phyloP scores from a whole-genome alignment of 345 rosid genomes.

The Isatis tinctoria region DNA sequence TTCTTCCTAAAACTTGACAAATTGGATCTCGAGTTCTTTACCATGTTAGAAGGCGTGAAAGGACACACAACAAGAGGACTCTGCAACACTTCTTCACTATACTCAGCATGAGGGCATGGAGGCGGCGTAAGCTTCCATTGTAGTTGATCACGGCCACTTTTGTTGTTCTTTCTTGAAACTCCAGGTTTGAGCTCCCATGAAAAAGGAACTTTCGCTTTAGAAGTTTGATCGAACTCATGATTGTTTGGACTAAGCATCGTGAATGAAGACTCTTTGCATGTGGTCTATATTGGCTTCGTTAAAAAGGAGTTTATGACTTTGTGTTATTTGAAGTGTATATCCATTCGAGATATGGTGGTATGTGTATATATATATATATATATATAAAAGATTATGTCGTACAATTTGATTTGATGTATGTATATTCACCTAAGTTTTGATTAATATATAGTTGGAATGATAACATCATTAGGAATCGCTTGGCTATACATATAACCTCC shows the following conservation, averaged over 20 bases:
- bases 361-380: background rate
- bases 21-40: background rate
- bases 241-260: slow-evolving; percentile 18
- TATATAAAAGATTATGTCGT: background rate
- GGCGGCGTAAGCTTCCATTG: slow-evolving; percentile 27
- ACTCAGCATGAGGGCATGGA: slow-evolving; percentile 18
- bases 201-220: slow-evolving; percentile 28
- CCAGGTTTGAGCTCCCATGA: slow-evolving; percentile 35
- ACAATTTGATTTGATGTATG: slow-evolving; percentile 22
- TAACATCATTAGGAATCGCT: slow-evolving; percentile 19
- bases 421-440: slow-evolving; percentile 27
- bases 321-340: background rate
- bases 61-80: slow-evolving; percentile 16
- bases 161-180: slow-evolving; percentile 22
- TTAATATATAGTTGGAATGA: slow-evolving; percentile 17
- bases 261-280: background rate
- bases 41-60: slow-evolving; percentile 10
- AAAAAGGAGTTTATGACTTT: background rate
- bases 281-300: background rate
- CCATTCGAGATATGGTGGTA: background rate
- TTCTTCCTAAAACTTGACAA: slow-evolving; percentile 27
- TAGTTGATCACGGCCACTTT: slow-evolving; percentile 1
- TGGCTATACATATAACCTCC: slow-evolving; percentile 24
- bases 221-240: slow-evolving; percentile 18
- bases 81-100: background rate